Percentiles rank a stretch among this genome's conserved stretches.
phyloP scores from a whole-genome alignment of 495 filamentous ascomycete species.

The Trichoderma gamsii region DNA sequence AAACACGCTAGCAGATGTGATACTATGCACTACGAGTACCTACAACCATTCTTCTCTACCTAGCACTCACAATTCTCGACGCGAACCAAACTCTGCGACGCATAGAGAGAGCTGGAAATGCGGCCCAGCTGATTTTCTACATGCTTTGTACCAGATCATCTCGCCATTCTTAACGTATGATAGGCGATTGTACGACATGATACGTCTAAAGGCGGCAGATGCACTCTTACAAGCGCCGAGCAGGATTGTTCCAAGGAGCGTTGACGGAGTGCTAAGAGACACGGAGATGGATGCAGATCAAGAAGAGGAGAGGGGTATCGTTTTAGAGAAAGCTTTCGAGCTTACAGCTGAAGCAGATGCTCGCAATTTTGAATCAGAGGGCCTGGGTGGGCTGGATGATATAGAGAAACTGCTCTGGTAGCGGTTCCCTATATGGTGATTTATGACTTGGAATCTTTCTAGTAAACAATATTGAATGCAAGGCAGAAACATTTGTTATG shows the following conservation, averaged over 20 bases:
- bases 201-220: neutral
- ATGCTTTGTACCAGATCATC: neutral
- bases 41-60: neutral
- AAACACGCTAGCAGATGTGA: constrained; percentile 1
- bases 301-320: neutral
- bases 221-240: neutral
- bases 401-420: neutral
- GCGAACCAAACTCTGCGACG: neutral
- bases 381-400: neutral
- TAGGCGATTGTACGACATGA: neutral
- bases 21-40: neutral
- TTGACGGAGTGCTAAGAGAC: neutral
- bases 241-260: neutral
- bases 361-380: neutral
- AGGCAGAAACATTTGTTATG: no score
- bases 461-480: neutral
- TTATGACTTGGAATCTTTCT: neutral
- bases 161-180: constrained; percentile 1
- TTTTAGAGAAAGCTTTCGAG: neutral
- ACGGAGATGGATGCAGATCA: neutral
- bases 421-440: neutral
- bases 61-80: neutral
- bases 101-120: neutral
- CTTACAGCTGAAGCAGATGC: neutral
- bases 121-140: neutral